Base-by-base conservation (phyloP, 192 early-diverging fungal genomes). In the Backusella morwellensis region DNA sequence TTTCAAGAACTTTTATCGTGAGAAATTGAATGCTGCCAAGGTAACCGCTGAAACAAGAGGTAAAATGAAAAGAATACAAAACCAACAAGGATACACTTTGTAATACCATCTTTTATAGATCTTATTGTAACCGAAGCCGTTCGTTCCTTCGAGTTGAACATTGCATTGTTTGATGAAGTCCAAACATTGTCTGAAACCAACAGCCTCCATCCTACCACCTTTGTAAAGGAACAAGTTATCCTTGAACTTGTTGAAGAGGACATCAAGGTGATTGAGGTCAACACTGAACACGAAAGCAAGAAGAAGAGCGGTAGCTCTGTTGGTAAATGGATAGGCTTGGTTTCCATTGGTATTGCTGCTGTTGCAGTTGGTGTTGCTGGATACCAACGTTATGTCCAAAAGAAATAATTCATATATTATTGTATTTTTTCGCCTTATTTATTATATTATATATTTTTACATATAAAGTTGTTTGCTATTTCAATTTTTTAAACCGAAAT, bases 1-100 rank as follows among this genome's bases (percentile, higher is more conserved):
- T n/a, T 90, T 89, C 78, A 90, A 90, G 79, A 82, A 83, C 15
- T 38, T 77, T 75, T 90, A 81, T 70, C 83, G 89, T 40, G 81
- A 79, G 29, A 78, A 79, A 29, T 66, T 90, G n/a, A 85, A 90
- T 78, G 80, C 50, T 50, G 80, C 74, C 12, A 70, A 82, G 42
- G 83, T 90, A 36, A 79, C 77, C 72, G 78, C 79, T 17, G 72
- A 47, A 5, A 82, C 82, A 35, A 67, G 71, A 66, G 76, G 80
- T 81, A 78, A 68, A 44, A 11, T 40, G 15, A 44, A 17, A 17
- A 15, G 3, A 7, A 12, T 3, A 40, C 8, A 7, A 40, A 8
- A 12, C 38, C 9, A 12, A 40, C 3, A 40, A 40, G 3, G 15
- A 44, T 14, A 17, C 14, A 44, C 42, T 44, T 44, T 12, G 15